Conservation (phyloP, 495 filamentous ascomycete species). For the Acidiella bohemica region DNA sequence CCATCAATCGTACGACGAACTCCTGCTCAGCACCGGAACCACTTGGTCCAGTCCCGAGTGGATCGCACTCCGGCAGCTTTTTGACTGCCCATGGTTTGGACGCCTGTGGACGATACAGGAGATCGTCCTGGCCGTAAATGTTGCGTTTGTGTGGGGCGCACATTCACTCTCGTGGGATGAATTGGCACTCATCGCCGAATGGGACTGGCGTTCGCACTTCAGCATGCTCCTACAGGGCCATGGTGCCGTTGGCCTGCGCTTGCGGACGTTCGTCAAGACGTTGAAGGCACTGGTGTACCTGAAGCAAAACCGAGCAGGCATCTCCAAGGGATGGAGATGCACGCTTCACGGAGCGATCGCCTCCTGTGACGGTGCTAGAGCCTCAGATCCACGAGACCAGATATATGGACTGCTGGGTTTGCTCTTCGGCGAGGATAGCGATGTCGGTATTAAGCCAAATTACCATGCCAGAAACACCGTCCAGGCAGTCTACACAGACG, state of each 20-base stretch:
- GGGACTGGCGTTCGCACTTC: not conserved
- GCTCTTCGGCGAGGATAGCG: not conserved
- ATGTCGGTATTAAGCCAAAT: not conserved
- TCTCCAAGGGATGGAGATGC: not conserved
- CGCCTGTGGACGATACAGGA: slow-evolving; percentile 24
- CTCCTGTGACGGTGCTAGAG: not conserved
- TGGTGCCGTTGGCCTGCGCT: too few relatives aligned
- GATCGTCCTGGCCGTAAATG: slow-evolving; percentile 1
- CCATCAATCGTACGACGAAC: not conserved
- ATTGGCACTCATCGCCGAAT: not conserved
- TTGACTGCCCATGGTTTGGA: slow-evolving; percentile 20
- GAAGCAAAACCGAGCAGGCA: not conserved
- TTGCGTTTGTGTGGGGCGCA: not conserved
- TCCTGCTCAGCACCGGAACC: not conserved
- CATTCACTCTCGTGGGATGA: not conserved
- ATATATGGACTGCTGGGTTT: slow-evolving; percentile 4
- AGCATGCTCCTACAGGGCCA: not conserved
- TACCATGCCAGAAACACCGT: not conserved
- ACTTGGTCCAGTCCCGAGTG: not conserved
- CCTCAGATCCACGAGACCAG: slow-evolving; percentile 2
- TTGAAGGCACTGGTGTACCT: not conserved
- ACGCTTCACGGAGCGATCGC: not conserved
- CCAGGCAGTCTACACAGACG: slow-evolving; percentile 1
- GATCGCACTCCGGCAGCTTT: not conserved
- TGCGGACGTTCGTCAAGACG: not conserved